phyloP scores from a whole-genome alignment of 805 yeast genomes.

The Schwanniomyces occidentalis region DNA sequence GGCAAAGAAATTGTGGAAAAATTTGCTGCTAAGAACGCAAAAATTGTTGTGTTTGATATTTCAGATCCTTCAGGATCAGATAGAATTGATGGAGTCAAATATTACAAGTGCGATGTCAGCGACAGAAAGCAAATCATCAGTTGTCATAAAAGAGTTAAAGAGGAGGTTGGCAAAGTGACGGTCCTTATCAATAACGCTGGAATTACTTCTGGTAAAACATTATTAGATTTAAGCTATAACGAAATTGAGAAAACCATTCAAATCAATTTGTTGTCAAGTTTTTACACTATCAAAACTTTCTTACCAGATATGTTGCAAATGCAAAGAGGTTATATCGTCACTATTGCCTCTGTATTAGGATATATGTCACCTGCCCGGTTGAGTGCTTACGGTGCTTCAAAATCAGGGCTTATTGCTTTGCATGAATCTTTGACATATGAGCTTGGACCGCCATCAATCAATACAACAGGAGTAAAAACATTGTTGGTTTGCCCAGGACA shows the following conservation, averaged over 20 bases:
- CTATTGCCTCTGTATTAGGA: slow-evolving; percentile 83
- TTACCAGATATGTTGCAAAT: slow-evolving; percentile 67
- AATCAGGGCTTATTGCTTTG: slow-evolving; percentile 79
- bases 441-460: slow-evolving; percentile 52
- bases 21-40: slow-evolving; percentile 45
- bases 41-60: slow-evolving; percentile 69
- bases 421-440: slow-evolving; percentile 82
- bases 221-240: slow-evolving; percentile 52
- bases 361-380: slow-evolving; percentile 80
- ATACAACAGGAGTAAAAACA: slow-evolving; percentile 60
- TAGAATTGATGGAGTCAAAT: slow-evolving; percentile 44
- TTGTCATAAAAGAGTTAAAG: slow-evolving; percentile 39
- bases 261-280: slow-evolving; percentile 70
- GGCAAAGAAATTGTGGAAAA: slow-evolving; percentile 61
- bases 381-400: slow-evolving; percentile 86
- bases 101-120: slow-evolving; percentile 72
- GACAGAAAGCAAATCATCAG: slow-evolving; percentile 43
- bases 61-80: slow-evolving; percentile 36
- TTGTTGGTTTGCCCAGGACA: slow-evolving; percentile 88
- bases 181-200: slow-evolving; percentile 88
- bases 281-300: slow-evolving; percentile 67
- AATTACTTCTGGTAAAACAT: slow-evolving; percentile 56
- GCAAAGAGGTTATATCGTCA: slow-evolving; percentile 73
- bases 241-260: slow-evolving; percentile 64
- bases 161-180: slow-evolving; percentile 60